Evolutionary conservation across 73 alveolate genomes (phyloP).

Genomic region (Halteria grandinella): DNA sequence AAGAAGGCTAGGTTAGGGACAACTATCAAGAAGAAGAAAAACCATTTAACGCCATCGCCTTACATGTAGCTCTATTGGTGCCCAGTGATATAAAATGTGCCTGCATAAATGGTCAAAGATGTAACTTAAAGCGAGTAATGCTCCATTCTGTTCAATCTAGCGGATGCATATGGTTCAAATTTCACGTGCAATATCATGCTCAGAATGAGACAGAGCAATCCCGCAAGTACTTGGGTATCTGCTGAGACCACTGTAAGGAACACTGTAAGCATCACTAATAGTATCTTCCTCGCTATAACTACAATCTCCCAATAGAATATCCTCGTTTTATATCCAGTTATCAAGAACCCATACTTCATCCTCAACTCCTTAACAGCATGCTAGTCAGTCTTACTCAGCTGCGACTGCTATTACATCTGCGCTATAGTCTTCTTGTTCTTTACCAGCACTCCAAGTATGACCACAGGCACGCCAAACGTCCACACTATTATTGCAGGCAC

Average conservation of each 20-base stretch:
- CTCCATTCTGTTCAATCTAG: slow-evolving; percentile 36
- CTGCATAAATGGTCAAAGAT: slow-evolving; percentile 41
- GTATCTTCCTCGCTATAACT: slow-evolving; percentile 20
- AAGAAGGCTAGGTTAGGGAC: slow-evolving; percentile 22
- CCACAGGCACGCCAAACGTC: slow-evolving; percentile 59
- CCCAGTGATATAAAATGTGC: slow-evolving; percentile 41
- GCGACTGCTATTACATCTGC: not conserved
- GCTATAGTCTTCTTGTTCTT: not conserved
- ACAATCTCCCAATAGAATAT: slow-evolving; percentile 54
- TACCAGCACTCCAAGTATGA: slow-evolving; percentile 10
- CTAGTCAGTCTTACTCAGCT: slow-evolving; percentile 32
- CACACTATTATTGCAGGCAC: slow-evolving; percentile 61
- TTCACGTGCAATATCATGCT: not conserved
- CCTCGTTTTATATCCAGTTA: slow-evolving; percentile 21
- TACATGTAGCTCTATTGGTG: slow-evolving; percentile 29
- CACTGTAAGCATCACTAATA: slow-evolving; percentile 10
- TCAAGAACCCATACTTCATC: slow-evolving; percentile 55
- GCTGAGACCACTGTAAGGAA: slow-evolving; percentile 20
- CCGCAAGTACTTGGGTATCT: slow-evolving; percentile 53
- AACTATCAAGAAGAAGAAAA: not conserved
- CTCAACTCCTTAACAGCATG: not conserved
- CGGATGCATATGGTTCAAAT: slow-evolving; percentile 14
- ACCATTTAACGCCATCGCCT: slow-evolving; percentile 27
- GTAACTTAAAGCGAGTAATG: slow-evolving; percentile 5
- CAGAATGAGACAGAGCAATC: not conserved